Evolutionary conservation across 352 stramenopile genomes (phyloP), one percentile per base, ranked within the genome.

Genomic region (Elongisporangium senticosum): DNA sequence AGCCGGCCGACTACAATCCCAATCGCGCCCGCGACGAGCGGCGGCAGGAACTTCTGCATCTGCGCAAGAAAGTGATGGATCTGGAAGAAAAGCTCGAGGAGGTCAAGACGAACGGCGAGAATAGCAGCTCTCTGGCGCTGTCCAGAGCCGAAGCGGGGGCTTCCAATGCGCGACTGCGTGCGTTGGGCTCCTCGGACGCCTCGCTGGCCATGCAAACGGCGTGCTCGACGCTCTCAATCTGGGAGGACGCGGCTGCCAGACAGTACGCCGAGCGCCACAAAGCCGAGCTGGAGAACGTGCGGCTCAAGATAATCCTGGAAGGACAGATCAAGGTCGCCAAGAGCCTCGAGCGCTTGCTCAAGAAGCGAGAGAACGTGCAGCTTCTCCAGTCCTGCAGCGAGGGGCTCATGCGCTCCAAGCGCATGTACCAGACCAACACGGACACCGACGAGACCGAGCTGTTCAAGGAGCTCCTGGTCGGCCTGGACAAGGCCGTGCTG

Each of bases 261-360:
- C 60, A 68, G 26, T 56, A 40, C 20, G 58, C 60, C 15, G 57
- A 79, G 51, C 63, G 70, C 56, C 63, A 77, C 33, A 77, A 86
- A 51, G 62, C 72, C 1, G 74, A 87, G 56, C 56, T 72, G 21
- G 79, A 89, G 60, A 89, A 89, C 53, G 68, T 74, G 19, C 65
- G 75, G 4, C 65, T 89, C 4, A 77, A 77, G 55, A 55, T 67
- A 7, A 67, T 83, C 43, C 62, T 89, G 40, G 76, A 86, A 51
- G 77, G 68, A 19, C 79, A 89, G 51, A 73, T 89, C 62, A 85
- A 86, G 64, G 69, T 87, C 49, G 76, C 70, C 26, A 77, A 74
- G 51, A 79, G 67, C 61, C 69, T 83, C 22, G 69, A 74, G 28
- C 78, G 78, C 28, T 20, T 79, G 26, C 51, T 83, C 23, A 62